Conservation (phyloP, 2,329 filamentous ascomycete genomes). For the Periconia digitata region DNA sequence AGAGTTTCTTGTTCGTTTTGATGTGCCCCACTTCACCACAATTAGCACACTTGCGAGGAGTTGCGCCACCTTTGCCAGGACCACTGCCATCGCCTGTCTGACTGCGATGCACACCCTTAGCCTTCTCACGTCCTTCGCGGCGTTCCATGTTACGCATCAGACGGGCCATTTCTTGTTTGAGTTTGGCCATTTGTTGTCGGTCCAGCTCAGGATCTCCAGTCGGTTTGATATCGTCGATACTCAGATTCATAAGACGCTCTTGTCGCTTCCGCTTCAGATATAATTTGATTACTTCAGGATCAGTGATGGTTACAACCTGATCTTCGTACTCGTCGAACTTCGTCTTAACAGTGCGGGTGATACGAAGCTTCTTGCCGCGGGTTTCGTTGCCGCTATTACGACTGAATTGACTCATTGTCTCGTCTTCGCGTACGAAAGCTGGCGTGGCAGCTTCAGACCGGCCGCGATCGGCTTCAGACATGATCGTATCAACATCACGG, state of each 20-base stretch:
- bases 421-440: constrained; percentile 62
- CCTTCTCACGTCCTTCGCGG: constrained; percentile 84
- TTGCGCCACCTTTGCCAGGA: constrained; percentile 52
- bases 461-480: constrained; percentile 45
- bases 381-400: constrained; percentile 60
- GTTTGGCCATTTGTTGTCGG: constrained; percentile 61
- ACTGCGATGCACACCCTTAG: constrained; percentile 63
- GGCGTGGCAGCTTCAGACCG: constrained; percentile 67
- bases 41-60: constrained; percentile 88
- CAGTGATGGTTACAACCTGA: constrained; percentile 65
- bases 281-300: constrained; percentile 83
- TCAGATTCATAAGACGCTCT: constrained; percentile 70
- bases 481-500: constrained; percentile 59
- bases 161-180: constrained; percentile 75
- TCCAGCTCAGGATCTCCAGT: constrained; percentile 70
- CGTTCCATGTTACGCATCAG: constrained; percentile 91
- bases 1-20: constrained; percentile 91
- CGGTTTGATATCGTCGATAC: constrained; percentile 65
- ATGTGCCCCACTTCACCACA: constrained; percentile 97
- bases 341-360: constrained; percentile 68
- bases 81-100: constrained; percentile 48
- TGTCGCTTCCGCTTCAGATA: constrained; percentile 79
- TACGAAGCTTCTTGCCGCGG: constrained; percentile 67
- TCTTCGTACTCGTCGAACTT: constrained; percentile 65
- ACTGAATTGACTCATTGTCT: constrained; percentile 62